phyloP scores from a whole-genome alignment of 805 yeast species.

The Kluyveromyces wickerhamii region DNA sequence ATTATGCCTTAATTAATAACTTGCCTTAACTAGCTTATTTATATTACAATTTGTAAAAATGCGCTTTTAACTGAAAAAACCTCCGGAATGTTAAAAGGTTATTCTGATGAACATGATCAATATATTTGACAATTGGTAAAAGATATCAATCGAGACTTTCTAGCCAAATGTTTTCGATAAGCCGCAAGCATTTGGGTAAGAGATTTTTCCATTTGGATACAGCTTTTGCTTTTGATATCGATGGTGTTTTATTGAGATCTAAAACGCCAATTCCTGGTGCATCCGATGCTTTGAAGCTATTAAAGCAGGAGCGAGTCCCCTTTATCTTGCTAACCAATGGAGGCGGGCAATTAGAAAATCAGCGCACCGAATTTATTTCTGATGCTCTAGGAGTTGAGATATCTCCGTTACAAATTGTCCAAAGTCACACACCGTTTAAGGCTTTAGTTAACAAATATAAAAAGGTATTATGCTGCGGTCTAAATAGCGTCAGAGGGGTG shows the following conservation, averaged over 20 bases:
- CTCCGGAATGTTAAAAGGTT: too few relatives aligned
- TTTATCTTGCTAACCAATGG: constrained; percentile 86
- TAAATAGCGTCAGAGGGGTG: constrained; percentile 53
- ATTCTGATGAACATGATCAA: too few relatives aligned
- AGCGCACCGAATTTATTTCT: constrained; percentile 49
- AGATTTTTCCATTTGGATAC: constrained; percentile 9
- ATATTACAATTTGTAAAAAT: too few relatives aligned
- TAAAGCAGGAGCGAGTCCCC: constrained; percentile 54
- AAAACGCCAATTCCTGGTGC: constrained; percentile 60
- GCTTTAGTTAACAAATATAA: constrained; percentile 45
- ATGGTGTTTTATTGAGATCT: constrained; percentile 82
- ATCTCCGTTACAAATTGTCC: constrained; percentile 62
- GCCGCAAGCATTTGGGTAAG: not conserved
- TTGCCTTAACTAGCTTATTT: too few relatives aligned
- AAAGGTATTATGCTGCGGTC: constrained; percentile 80
- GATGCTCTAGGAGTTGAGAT: constrained; percentile 36
- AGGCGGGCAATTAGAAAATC: constrained; percentile 67
- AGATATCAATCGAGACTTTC: too few relatives aligned
- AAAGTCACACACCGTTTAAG: constrained; percentile 81
- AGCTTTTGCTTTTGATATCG: constrained; percentile 44
- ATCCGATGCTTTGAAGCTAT: constrained; percentile 44
- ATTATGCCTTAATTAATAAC: too few relatives aligned
- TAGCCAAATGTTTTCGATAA: not conserved
- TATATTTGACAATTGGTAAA: too few relatives aligned
- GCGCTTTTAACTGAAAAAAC: too few relatives aligned